A percentile compares a stretch with the other conserved stretches of the same genome.
phyloP scores from a whole-genome alignment of 768 basidiomycete genomes.

The Lentinula sp. region DNA sequence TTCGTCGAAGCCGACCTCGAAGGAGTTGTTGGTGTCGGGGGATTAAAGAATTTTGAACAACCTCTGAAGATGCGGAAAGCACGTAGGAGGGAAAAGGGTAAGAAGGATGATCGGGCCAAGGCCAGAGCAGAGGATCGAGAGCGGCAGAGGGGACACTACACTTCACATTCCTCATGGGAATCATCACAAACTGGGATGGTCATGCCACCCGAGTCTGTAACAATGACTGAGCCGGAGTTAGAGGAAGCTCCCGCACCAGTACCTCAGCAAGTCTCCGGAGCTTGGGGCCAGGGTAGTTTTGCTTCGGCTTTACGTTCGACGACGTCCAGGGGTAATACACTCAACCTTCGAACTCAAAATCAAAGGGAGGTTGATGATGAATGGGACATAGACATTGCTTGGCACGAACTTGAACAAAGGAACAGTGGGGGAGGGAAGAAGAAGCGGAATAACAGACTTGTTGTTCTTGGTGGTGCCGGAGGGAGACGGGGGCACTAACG shows the following conservation, averaged over 20 bases:
- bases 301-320: constrained; percentile 54
- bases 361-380: constrained; percentile 45
- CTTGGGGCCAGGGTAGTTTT: constrained; percentile 79
- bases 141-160: constrained; percentile 36
- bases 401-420: constrained; percentile 73
- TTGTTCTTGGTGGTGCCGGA: constrained; percentile 65
- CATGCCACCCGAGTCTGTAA: background rate
- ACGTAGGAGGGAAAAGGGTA: constrained; percentile 74
- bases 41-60: constrained; percentile 78
- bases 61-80: constrained; percentile 70
- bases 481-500: constrained; percentile 32
- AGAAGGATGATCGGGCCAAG: constrained; percentile 84
- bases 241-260: constrained; percentile 16
- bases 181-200: constrained; percentile 1
- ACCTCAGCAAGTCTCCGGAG: constrained; percentile 34
- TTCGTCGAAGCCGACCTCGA: constrained; percentile 87
- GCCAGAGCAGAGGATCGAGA: constrained; percentile 72
- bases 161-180: constrained; percentile 9
- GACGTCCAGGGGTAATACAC: constrained; percentile 13
- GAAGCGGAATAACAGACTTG: constrained; percentile 58
- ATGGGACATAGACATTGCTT: constrained; percentile 74
- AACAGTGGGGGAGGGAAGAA: constrained; percentile 38
- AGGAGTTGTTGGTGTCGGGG: constrained; percentile 68
- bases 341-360: constrained; percentile 17
- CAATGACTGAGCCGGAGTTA: constrained; percentile 11